Base-by-base conservation (phyloP, 306 rosid genomes). In the Erythrophleum fordii region DNA sequence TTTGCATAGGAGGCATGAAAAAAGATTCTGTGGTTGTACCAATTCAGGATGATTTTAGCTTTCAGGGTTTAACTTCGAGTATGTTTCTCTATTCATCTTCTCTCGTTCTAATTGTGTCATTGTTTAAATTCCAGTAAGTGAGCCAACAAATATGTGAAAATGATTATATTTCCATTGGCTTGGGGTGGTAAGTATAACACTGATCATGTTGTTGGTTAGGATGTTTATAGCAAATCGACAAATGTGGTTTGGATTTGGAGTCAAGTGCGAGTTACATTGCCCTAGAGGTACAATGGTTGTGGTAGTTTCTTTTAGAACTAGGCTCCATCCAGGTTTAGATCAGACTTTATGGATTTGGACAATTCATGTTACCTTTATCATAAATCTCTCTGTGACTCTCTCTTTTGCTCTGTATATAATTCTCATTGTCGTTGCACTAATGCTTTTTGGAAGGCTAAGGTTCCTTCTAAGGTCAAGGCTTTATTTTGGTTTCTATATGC, bases 21-120 rank as follows among this genome's bases (percentile, higher is more conserved):
- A 41, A 56, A 75, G 52, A 59, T 60, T 67, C 52, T 39, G 28
- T 74, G 59, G 73, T 52, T 75, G 44, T 13, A 41, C 62, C 48
- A 48, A 60, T 69, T 69, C 60, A 83, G 73, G 25, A 56, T 69
- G 53, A 49, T 41, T 39, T 37, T 55, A 26, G 7, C 5, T 69
- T n/a, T 61, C 7, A 61, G 20, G 29, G 1, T 61, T 29, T 29
- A 12, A 29, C 23, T 6, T 17, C 1, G 1, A 65, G 51, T 73
- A 62, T 61, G 59, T 65, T 28, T 2, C 22, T 6, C 25, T 5
- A 53, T 42, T 69, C 45, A 53, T 34, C 58, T 70, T 55, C 62
- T 55, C 65, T 9, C 20, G 12, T 20, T 60, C 20, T 56, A 26
- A 22, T 67, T 20, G 52, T n/a, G 42, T 76, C 37, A 34, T 34